Evolutionary conservation across 163 green algal species (phyloP), one percentile per base, ranked within the genome.

Genomic region (Chlorella variabilis): DNA sequence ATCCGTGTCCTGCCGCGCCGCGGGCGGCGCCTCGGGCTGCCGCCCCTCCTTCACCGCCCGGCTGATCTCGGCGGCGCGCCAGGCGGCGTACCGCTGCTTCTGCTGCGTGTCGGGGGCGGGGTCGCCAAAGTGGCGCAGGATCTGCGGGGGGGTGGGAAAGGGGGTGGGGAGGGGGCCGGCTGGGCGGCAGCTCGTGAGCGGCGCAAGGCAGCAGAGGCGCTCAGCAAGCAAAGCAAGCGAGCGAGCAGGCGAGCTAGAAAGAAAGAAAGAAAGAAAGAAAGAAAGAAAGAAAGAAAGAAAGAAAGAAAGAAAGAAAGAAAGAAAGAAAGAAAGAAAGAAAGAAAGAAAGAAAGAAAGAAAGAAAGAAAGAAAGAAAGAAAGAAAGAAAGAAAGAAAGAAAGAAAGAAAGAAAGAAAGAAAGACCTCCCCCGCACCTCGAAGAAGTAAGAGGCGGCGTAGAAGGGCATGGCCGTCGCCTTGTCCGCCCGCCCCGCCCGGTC

Each of bases 401-500:
- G n/a, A n/a, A n/a, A n/a, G n/a, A n/a, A n/a, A n/a, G n/a, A n/a
- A n/a, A n/a, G n/a, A n/a, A n/a, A n/a, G n/a, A n/a, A n/a, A n/a
- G n/a, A n/a, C n/a, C n/a, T n/a, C n/a, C n/a, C n/a, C 38, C 86
- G 0, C 66, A 93, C 93, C 77, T 98, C 93, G 23, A 98, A 83
- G 85, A 98, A 98, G 61, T 95, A 91, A 69, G 85, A 91, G 9
- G 95, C 92, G 0, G 94, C 95, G 45, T 96, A 97, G 66, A 93
- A 98, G 17, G 93, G 91, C 61, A 93, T 93, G 59, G 89, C 90
- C 0, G 95, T 98, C 75, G 84, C 88, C 62, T 90, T 87, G 71
- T 93, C 86, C 4, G 90, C 89, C 13, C 77, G 67, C 0, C 92
- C 92, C 6, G 91, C 91, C 0, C 92, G 81, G 77, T 98, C 95